These are phyloP conservation scores for Prunus davidiana DNA, from an alignment of 306 rosid species.

Conservation along the genomic window DNA sequence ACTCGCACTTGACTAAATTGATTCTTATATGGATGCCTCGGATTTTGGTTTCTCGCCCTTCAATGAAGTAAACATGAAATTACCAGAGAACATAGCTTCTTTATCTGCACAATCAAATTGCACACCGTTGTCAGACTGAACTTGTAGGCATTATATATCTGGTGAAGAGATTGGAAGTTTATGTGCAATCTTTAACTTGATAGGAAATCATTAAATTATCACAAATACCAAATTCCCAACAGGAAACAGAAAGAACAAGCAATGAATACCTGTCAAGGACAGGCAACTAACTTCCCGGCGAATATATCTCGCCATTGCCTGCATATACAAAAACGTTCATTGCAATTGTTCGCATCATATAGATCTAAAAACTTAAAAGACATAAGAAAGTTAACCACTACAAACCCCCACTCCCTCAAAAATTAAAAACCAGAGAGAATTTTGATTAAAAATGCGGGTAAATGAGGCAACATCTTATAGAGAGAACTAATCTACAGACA, in stretches of 20 bases:
- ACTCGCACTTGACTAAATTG: neutral
- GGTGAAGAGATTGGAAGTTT: neutral
- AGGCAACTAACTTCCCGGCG: constrained; percentile 75
- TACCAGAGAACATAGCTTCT: constrained; percentile 76
- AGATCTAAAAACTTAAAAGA: neutral
- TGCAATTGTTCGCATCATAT: neutral
- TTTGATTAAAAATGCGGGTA: neutral
- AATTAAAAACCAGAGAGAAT: neutral
- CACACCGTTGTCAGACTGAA: constrained; percentile 12
- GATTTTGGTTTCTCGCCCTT: constrained; percentile 35
- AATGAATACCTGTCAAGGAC: constrained; percentile 69
- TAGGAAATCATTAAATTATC: neutral
- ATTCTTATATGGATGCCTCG: constrained; percentile 26
- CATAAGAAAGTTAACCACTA: too few species aligned
- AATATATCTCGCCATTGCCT: constrained; percentile 92
- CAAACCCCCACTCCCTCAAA: too few species aligned
- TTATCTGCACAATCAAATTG: constrained; percentile 59
- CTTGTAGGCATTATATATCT: too few species aligned
- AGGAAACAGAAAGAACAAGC: neutral
- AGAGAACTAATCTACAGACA: neutral
- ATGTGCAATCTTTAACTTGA: neutral
- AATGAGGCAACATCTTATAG: neutral
- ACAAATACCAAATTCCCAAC: too few species aligned
- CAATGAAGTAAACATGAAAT: constrained; percentile 71
- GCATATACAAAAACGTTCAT: constrained; percentile 22